Evolutionary conservation across 208 protist species (phyloP), one percentile per base, ranked within the genome.

Genomic region (Novymonas esmeraldas): DNA sequence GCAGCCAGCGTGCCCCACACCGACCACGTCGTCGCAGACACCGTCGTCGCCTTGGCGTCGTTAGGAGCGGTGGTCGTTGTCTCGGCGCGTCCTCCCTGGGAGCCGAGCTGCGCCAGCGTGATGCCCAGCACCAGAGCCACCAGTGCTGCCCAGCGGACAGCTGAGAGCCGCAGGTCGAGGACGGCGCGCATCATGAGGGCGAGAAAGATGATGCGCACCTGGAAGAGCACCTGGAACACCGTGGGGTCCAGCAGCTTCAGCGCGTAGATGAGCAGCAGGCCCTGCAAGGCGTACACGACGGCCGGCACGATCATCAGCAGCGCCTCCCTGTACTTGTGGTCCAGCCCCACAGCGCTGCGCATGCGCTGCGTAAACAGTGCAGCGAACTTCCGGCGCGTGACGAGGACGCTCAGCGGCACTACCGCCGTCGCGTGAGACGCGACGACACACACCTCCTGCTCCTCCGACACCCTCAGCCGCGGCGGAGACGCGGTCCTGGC

Each of bases 161-260:
- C 22, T 9, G 81, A 79, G 45, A 93, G 75, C 28, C 38, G 33
- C 16, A 65, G 46, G 54, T 63, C 48, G 48, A 87, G 33, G 20
- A 69, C 54, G 6, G 57, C 42, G 18, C 56, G 39, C 69, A 81
- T 81, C 44, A 92, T 68, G 11, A 90, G 2, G 1, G 81, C 85
- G 18, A 78, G 80, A 20, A 81, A 76, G 18, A 90, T 2, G 39
- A 92, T 85, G 62, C 83, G 85, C 22, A 78, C 54, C 55, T 92
- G 85, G 56, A 82, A 87, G 39, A 76, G 59, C 11, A 94, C 69
- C 56, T 90, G 81, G 62, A 90, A 91, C 24, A 85, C 50, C 26
- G 81, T 77, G 33, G 85, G 68, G 63, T 88, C 82, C 34, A 92
- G 61, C 45, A 79, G 72, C 34, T 54, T 49, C 20, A 87, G 68